Conservation (phyloP, 176 grass and related monocot genomes). For the Chrysopogon serrulatus region DNA sequence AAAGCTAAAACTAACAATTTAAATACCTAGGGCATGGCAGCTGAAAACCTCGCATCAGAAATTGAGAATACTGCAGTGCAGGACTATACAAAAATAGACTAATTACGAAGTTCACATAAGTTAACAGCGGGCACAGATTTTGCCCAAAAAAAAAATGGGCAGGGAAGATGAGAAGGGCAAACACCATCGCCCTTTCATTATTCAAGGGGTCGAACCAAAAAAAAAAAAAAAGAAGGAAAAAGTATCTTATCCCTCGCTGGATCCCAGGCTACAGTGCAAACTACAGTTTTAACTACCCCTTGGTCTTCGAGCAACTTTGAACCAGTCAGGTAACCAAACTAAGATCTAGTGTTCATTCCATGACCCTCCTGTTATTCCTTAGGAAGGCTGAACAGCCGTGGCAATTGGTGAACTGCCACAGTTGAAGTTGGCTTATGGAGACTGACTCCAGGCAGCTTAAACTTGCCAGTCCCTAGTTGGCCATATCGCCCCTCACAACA, state of each 20-base stretch:
- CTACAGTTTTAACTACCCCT: not conserved
- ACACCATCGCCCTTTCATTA: not conserved
- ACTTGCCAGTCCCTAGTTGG: not conserved
- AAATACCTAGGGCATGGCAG: not conserved
- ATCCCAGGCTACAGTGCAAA: not conserved
- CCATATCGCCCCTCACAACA: not conserved
- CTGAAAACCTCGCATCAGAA: not conserved
- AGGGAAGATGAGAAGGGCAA: not conserved
- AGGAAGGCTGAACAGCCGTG: not conserved
- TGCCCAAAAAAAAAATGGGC: not conserved
- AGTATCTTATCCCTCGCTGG: not conserved
- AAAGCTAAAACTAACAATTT: not conserved
- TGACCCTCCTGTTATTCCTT: constrained; percentile 11
- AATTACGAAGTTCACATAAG: not conserved
- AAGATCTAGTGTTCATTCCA: not conserved
- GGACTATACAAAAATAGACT: not conserved
- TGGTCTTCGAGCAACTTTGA: not conserved
- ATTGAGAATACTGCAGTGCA: not conserved
- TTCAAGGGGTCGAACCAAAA: not conserved
- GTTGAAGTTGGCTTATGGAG: not conserved
- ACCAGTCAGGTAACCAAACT: not conserved
- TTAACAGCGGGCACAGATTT: not conserved
- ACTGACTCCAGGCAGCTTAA: not conserved
- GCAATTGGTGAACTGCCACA: not conserved
- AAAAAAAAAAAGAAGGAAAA: not conserved